phyloP scores from a whole-genome alignment of 345 rosid genomes.

The Lepidium sativum region DNA sequence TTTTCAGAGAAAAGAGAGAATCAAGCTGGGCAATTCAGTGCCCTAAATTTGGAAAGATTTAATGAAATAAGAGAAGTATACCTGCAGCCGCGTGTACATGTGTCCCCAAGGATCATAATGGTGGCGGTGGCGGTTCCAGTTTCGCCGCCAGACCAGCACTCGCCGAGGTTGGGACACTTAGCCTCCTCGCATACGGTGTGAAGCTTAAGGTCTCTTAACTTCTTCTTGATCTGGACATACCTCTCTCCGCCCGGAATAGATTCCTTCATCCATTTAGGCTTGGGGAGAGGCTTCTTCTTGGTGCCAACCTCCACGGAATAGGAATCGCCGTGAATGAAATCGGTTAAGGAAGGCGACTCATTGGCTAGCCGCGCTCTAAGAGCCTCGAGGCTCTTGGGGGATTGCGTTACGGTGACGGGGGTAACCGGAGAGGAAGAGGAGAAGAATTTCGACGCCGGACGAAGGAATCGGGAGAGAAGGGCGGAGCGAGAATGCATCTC shows the following conservation, averaged over 20 bases:
- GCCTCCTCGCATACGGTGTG: constrained; percentile 99
- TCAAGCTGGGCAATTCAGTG: neutral
- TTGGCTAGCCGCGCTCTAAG: constrained; percentile 79
- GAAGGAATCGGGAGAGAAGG: constrained; percentile 26
- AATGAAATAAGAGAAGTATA: constrained; percentile 1
- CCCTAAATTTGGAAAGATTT: neutral
- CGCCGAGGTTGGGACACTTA: constrained; percentile 85
- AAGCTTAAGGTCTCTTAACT: constrained; percentile 79
- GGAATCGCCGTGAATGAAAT: constrained; percentile 43
- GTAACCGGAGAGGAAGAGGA: constrained; percentile 36
- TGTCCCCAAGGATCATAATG: constrained; percentile 93
- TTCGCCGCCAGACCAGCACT: constrained; percentile 99
- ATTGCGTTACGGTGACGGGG: constrained; percentile 28
- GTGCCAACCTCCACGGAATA: constrained; percentile 96
- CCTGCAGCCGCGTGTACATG: constrained; percentile 98
- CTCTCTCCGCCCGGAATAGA: constrained; percentile 87
- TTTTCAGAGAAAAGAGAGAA: neutral
- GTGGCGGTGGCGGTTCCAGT: constrained; percentile 98
- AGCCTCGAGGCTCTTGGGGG: constrained; percentile 52
- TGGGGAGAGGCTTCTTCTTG: constrained; percentile 88
- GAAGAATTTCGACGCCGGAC: constrained; percentile 25
- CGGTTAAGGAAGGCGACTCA: constrained; percentile 59
- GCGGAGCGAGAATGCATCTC: constrained; percentile 25
- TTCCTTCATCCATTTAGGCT: constrained; percentile 98
- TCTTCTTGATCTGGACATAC: constrained; percentile 96